Evolutionary conservation across 2,329 filamentous ascomycete species (phyloP).

Genomic region (Hypoxylon sp.): DNA sequence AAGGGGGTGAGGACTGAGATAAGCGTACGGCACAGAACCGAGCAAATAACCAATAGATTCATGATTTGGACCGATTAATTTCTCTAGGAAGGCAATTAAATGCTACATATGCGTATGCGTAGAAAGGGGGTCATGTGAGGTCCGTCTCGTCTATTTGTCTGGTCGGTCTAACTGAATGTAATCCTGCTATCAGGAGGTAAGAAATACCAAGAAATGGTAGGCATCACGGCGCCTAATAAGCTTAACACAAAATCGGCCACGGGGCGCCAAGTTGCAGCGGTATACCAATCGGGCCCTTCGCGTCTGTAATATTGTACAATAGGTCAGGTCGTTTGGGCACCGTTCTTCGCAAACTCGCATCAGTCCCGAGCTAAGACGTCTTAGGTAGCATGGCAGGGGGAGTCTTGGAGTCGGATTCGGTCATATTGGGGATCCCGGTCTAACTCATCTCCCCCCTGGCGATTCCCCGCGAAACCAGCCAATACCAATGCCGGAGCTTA

Average conservation of each 20-base stretch:
- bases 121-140: slow-evolving; percentile 25
- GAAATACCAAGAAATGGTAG: slow-evolving; percentile 13
- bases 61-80: slow-evolving; percentile 13
- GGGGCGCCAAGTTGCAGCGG: slow-evolving; percentile 17
- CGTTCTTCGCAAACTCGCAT: slow-evolving; percentile 19
- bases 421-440: slow-evolving; percentile 30
- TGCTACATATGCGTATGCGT: not conserved
- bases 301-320: slow-evolving; percentile 2
- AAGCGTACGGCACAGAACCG: slow-evolving; percentile 17
- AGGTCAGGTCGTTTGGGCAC: slow-evolving; percentile 14
- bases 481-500: slow-evolving; percentile 40
- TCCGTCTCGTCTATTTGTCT: slow-evolving; percentile 24
- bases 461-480: slow-evolving; percentile 29
- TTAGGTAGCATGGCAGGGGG: slow-evolving; percentile 17
- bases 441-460: slow-evolving; percentile 18
- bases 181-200: slow-evolving; percentile 22
- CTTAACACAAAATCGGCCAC: slow-evolving; percentile 20
- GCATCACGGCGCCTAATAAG: slow-evolving; percentile 30
- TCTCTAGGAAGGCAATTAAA: slow-evolving; percentile 36
- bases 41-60: slow-evolving; percentile 20
- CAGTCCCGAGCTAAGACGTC: slow-evolving; percentile 6
- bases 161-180: slow-evolving; percentile 25
- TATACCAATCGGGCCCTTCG: slow-evolving; percentile 28
- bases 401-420: slow-evolving; percentile 4
- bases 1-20: slow-evolving; percentile 16